Conservation (phyloP, 1,139 yeast genomes). For the Torulaspora globosa region DNA sequence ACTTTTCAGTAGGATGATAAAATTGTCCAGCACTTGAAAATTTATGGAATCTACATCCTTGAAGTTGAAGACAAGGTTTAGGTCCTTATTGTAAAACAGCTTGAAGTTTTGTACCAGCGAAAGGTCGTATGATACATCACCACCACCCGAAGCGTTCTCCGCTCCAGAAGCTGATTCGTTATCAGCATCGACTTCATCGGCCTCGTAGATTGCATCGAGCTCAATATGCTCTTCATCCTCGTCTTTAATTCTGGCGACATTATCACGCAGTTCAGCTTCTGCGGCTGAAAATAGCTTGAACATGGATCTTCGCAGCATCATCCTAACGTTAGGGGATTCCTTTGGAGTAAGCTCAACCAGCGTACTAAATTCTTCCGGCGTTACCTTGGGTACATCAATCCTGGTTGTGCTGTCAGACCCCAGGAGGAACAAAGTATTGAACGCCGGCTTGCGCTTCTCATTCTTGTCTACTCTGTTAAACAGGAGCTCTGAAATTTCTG, state of each 20-base stretch:
- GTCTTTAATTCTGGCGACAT: constrained; percentile 1
- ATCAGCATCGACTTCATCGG: constrained; percentile 5
- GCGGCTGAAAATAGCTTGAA: constrained; percentile 31
- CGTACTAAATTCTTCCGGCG: constrained; percentile 18
- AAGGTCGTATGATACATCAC: constrained; percentile 33
- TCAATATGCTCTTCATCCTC: constrained; percentile 9
- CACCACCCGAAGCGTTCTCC: constrained; percentile 5
- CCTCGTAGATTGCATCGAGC: constrained; percentile 3
- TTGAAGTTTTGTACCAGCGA: constrained; percentile 33
- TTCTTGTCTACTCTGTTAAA: constrained; percentile 11
- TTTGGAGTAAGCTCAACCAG: constrained; percentile 34
- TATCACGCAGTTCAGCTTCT: constrained; percentile 19
- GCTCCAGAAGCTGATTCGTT: constrained; percentile 8
- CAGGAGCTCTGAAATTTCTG: constrained; percentile 27
- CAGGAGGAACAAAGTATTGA: constrained; percentile 32
- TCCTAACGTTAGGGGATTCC: constrained; percentile 37
- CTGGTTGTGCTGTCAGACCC: constrained; percentile 36
- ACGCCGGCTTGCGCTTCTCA: constrained; percentile 17
- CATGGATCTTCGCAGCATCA: constrained; percentile 38
- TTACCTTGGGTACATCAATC: constrained; percentile 25
- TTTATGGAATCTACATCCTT: constrained; percentile 37
- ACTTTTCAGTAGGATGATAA: constrained; percentile 29
- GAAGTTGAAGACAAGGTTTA: constrained; percentile 33
- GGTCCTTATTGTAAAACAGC: constrained; percentile 25
- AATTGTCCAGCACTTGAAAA: constrained; percentile 30